phyloP scores from a whole-genome alignment of 2,329 filamentous ascomycete species.

The Fusarium solani-melongenae region DNA sequence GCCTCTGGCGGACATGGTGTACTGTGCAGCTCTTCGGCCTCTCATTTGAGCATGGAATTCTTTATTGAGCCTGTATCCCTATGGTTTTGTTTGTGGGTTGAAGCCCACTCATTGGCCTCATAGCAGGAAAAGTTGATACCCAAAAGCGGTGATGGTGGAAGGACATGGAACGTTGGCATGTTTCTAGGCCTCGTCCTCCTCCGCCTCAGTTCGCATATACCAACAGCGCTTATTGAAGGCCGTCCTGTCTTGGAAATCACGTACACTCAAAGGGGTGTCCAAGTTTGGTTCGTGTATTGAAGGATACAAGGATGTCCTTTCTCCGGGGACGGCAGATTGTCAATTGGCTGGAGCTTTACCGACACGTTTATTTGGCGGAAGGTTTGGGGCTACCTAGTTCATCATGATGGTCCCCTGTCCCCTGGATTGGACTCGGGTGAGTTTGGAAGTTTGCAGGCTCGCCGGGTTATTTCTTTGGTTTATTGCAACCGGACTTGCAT shows the following conservation, averaged over 20 bases:
- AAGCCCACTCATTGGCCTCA: slow-evolving; percentile 39
- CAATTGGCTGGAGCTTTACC: slow-evolving; percentile 24
- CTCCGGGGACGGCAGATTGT: slow-evolving; percentile 18
- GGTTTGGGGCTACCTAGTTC: slow-evolving; percentile 22
- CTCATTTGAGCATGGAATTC: slow-evolving; percentile 32
- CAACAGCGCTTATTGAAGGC: slow-evolving; percentile 33
- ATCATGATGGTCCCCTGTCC: slow-evolving; percentile 20
- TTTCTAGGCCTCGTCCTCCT: slow-evolving; percentile 21
- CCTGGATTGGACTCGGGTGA: slow-evolving; percentile 16
- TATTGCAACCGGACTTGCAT: slow-evolving; percentile 24
- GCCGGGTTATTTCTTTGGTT: slow-evolving; percentile 18
- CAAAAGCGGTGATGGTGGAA: slow-evolving; percentile 43
- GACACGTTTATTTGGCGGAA: slow-evolving; percentile 14
- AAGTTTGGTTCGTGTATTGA: slow-evolving; percentile 33
- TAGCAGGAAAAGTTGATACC: slow-evolving; percentile 52
- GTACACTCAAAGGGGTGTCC: slow-evolving; percentile 26
- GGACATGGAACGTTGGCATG: slow-evolving; percentile 37
- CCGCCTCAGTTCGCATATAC: slow-evolving; percentile 20
- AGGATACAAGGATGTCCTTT: slow-evolving; percentile 16
- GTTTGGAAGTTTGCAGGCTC: slow-evolving; percentile 17
- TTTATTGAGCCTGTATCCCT: slow-evolving; percentile 39
- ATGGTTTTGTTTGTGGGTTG: slow-evolving; percentile 41
- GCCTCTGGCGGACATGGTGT: slow-evolving; percentile 19
- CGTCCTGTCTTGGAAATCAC: slow-evolving; percentile 34
- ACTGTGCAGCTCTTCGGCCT: slow-evolving; percentile 13